Evolutionary conservation across 1,139 yeast species (phyloP).

Genomic region (Candida sanyaensis): DNA sequence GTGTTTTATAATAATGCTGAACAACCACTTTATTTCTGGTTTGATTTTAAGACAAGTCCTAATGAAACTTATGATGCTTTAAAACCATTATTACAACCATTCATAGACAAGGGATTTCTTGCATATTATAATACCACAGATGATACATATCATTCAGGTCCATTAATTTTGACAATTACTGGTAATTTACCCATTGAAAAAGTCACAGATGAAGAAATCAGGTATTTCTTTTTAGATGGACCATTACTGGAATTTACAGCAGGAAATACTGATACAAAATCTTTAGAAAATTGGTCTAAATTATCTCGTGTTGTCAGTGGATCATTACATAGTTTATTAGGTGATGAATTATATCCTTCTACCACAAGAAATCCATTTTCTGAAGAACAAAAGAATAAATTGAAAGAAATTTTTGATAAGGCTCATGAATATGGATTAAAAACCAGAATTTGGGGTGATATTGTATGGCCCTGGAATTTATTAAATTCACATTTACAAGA

Average conservation of each 20-base stretch:
- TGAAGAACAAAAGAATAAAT: constrained; percentile 19
- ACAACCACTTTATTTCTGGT: constrained; percentile 40
- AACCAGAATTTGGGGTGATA: constrained; percentile 48
- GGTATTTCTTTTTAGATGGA: constrained; percentile 43
- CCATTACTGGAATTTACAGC: constrained; percentile 30
- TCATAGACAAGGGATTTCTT: constrained; percentile 34
- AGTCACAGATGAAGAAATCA: constrained; percentile 23
- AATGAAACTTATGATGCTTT: constrained; percentile 32
- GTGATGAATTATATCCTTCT: constrained; percentile 19
- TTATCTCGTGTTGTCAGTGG: constrained; percentile 39
- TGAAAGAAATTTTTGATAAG: constrained; percentile 23
- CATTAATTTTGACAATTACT: constrained; percentile 40
- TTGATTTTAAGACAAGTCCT: constrained; percentile 44
- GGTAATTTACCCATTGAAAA: constrained; percentile 41
- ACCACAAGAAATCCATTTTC: constrained; percentile 21
- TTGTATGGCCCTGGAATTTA: constrained; percentile 38
- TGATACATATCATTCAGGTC: constrained; percentile 31
- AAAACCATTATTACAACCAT: constrained; percentile 29
- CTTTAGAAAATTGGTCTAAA: constrained; percentile 23
- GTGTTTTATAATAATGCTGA: constrained; percentile 44
- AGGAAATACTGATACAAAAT: constrained; percentile 5
- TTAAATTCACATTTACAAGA: constrained; percentile 30
- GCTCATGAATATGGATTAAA: constrained; percentile 41
- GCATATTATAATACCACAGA: constrained; percentile 32
- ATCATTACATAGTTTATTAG: constrained; percentile 32